These are phyloP conservation scores for Seiridium cupressi DNA, from an alignment of 2,329 filamentous ascomycete genomes.

Conservation along the genomic window DNA sequence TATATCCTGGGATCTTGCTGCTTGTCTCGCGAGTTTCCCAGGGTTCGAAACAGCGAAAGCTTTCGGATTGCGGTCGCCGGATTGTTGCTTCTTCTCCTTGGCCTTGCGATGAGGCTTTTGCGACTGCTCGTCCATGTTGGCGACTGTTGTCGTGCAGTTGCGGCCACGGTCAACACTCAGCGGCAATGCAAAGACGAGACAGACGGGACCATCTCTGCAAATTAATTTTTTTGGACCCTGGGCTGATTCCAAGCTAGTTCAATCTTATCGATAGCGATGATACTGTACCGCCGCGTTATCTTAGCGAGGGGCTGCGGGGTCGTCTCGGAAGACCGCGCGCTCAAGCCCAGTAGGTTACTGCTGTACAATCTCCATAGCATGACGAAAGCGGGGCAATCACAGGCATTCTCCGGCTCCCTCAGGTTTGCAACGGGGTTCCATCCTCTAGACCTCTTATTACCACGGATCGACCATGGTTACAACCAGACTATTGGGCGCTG, in stretches of 20 bases:
- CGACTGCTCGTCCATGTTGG: slow-evolving; percentile 74
- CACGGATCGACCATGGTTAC: neutral
- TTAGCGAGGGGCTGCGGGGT: neutral
- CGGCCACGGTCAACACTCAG: neutral
- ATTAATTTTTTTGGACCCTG: slow-evolving; percentile 3
- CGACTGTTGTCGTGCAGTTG: slow-evolving; percentile 7
- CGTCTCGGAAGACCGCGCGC: no score
- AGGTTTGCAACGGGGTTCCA: neutral
- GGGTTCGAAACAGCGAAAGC: slow-evolving; percentile 49
- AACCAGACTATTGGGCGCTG: neutral
- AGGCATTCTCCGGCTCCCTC: neutral
- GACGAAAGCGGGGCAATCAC: slow-evolving; percentile 5
- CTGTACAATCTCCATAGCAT: neutral
- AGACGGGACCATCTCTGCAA: neutral
- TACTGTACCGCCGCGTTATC: neutral
- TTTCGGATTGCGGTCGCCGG: slow-evolving; percentile 75
- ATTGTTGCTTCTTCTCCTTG: slow-evolving; percentile 81
- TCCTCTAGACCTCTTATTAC: neutral
- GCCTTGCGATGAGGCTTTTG: slow-evolving; percentile 83
- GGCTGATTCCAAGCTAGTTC: neutral
- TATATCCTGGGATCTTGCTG: slow-evolving; percentile 24
- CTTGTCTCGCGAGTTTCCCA: slow-evolving; percentile 9
- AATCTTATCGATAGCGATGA: slow-evolving; percentile 3
- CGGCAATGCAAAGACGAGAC: neutral
- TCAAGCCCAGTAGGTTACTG: neutral